Evolutionary conservation across 164 flowering plant species (phyloP).

Genomic region (Piper longum): DNA sequence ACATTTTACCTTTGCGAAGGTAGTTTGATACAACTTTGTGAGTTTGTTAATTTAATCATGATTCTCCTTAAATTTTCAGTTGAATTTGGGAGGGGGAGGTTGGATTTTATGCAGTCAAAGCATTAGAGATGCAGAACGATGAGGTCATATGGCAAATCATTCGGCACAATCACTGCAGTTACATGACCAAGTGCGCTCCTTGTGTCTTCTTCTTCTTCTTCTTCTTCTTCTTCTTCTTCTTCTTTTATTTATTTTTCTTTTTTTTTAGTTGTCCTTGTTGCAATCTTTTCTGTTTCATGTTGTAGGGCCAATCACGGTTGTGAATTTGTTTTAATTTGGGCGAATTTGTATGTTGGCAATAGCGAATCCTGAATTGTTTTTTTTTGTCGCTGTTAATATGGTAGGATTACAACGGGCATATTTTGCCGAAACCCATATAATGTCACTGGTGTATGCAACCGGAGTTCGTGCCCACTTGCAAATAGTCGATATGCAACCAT

Average conservation of each 20-base stretch:
- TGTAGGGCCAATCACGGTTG: too few species aligned
- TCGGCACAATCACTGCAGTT: slow-evolving; percentile 91
- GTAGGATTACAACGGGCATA: slow-evolving; percentile 53
- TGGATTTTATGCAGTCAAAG: neutral
- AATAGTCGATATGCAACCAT: slow-evolving; percentile 94
- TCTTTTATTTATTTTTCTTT: neutral
- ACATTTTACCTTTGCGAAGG: too few species aligned
- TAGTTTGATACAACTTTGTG: too few species aligned
- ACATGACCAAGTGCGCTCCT: slow-evolving; percentile 67
- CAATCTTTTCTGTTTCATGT: too few species aligned
- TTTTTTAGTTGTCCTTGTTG: neutral
- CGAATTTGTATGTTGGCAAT: neutral
- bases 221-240: slow-evolving; percentile 1
- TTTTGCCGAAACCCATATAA: slow-evolving; percentile 88
- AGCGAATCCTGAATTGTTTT: neutral
- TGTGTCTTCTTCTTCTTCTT: neutral
- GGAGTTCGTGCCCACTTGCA: slow-evolving; percentile 94
- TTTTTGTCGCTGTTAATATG: neutral
- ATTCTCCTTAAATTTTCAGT: neutral
- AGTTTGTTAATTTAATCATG: neutral
- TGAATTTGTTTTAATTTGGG: too few species aligned
- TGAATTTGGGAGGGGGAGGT: neutral
- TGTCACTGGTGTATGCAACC: slow-evolving; percentile 80
- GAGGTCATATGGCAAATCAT: slow-evolving; percentile 91
- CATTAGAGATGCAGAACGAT: slow-evolving; percentile 71